Percentiles rank a stretch among this genome's conserved stretches.
Evolutionary conservation across 768 basidiomycete species (phyloP).

Genomic region (Termitomyces sp.): DNA sequence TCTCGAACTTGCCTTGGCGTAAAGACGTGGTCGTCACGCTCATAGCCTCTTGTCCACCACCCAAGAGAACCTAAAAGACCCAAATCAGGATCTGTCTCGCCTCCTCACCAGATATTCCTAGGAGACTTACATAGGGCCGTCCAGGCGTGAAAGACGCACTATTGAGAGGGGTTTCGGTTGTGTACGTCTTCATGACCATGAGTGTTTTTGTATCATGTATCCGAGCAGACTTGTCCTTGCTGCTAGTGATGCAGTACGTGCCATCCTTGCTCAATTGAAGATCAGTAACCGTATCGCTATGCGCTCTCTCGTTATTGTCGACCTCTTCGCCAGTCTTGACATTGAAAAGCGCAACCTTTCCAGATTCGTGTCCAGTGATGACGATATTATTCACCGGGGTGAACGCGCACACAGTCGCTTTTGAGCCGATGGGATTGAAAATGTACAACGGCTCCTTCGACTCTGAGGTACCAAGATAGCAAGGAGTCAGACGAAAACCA

Average conservation of each 20-base stretch:
- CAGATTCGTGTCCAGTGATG: constrained; percentile 94
- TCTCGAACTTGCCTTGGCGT: constrained; percentile 97
- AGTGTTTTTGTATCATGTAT: constrained; percentile 89
- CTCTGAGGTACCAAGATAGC: constrained; percentile 42
- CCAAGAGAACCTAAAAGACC: constrained; percentile 67
- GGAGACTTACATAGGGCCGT: constrained; percentile 70
- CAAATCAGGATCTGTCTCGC: neutral
- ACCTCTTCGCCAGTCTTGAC: constrained; percentile 84
- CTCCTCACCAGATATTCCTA: neutral
- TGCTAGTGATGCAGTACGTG: constrained; percentile 93
- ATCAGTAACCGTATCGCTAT: constrained; percentile 86
- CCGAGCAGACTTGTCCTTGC: constrained; percentile 95
- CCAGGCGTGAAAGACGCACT: constrained; percentile 84
- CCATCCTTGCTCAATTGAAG: constrained; percentile 87
- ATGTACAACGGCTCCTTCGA: constrained; percentile 67
- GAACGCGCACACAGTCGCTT: constrained; percentile 96
- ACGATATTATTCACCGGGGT: constrained; percentile 74
- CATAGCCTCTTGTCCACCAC: constrained; percentile 98
- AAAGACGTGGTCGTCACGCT: constrained; percentile 91
- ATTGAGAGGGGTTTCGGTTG: constrained; percentile 93
- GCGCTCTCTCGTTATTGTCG: constrained; percentile 80
- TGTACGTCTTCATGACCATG: constrained; percentile 87
- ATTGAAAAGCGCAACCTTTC: constrained; percentile 91
- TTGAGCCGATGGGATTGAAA: constrained; percentile 89
- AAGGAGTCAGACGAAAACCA: neutral